phyloP scores from a whole-genome alignment of 2,329 filamentous ascomycete genomes.

The Parastagonospora nodorum region DNA sequence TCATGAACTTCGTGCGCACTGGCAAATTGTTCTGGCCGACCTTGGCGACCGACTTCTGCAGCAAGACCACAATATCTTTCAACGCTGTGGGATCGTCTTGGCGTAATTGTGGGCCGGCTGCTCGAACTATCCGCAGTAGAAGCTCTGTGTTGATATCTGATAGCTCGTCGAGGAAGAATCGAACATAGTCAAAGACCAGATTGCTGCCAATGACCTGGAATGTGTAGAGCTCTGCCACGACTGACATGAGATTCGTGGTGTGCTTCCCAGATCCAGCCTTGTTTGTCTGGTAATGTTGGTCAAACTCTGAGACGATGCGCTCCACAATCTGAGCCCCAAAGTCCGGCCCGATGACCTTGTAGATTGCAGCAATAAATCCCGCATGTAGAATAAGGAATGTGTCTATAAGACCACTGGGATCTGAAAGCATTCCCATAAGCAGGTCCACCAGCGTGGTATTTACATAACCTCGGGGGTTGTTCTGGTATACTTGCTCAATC shows the following conservation, averaged over 20 bases:
- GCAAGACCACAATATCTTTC: slow-evolving; percentile 82
- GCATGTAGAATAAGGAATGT: slow-evolving; percentile 90
- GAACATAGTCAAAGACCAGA: slow-evolving; percentile 89
- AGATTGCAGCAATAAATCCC: slow-evolving; percentile 85
- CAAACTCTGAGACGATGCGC: slow-evolving; percentile 75
- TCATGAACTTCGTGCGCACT: slow-evolving; percentile 94
- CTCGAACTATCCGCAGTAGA: slow-evolving; percentile 80
- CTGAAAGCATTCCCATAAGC: slow-evolving; percentile 77
- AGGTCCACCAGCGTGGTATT: slow-evolving; percentile 79
- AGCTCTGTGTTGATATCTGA: slow-evolving; percentile 89
- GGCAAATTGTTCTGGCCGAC: slow-evolving; percentile 73
- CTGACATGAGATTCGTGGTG: slow-evolving; percentile 76
- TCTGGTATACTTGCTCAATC: slow-evolving; percentile 80
- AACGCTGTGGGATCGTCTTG: slow-evolving; percentile 86
- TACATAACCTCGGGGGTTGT: slow-evolving; percentile 84
- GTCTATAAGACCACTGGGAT: slow-evolving; percentile 78
- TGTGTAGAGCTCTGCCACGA: slow-evolving; percentile 87
- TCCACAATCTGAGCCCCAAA: slow-evolving; percentile 89
- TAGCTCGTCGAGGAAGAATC: slow-evolving; percentile 73
- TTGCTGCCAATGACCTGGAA: slow-evolving; percentile 85
- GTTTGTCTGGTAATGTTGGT: slow-evolving; percentile 62
- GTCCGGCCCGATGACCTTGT: slow-evolving; percentile 84
- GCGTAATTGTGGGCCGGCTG: slow-evolving; percentile 77
- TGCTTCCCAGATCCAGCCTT: slow-evolving; percentile 56
- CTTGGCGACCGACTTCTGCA: slow-evolving; percentile 73